Conservation (phyloP, 352 stramenopile genomes). For the Phytophthora megakarya region DNA sequence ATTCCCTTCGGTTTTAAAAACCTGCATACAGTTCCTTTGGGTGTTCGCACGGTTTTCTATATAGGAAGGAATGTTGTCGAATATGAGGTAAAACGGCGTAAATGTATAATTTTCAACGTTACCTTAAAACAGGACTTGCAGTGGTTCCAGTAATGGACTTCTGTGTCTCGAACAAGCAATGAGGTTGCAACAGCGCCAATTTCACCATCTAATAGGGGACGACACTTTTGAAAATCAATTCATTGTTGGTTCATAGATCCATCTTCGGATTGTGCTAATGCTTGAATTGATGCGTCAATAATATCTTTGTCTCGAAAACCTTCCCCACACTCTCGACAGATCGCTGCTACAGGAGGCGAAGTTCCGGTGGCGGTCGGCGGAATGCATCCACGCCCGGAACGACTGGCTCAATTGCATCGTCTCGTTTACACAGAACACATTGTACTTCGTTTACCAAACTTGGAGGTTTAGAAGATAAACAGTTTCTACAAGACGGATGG, state of each 20-base stretch:
- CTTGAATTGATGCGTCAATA: background rate
- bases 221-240: constrained; percentile 16
- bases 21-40: constrained; percentile 19
- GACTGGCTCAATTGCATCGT: too few species aligned
- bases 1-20: constrained; percentile 29
- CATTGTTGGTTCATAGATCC: background rate
- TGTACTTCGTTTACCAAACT: too few species aligned
- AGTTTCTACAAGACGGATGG: too few species aligned
- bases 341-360: constrained; percentile 1
- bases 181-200: background rate
- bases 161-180: constrained; percentile 9
- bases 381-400: constrained; percentile 2
- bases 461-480: too few species aligned
- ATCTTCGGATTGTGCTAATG: background rate
- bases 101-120: background rate
- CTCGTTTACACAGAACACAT: too few species aligned
- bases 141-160: constrained; percentile 24
- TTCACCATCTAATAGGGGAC: background rate
- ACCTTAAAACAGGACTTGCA: constrained; percentile 30
- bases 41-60: constrained; percentile 21
- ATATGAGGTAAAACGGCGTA: background rate
- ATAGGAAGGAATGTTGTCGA: background rate
- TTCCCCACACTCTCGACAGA: background rate
- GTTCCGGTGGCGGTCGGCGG: constrained; percentile 1
- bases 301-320: constrained; percentile 8